Evolutionary conservation across 2,329 filamentous ascomycete genomes (phyloP).

Genomic region (Cladosporium sp.): DNA sequence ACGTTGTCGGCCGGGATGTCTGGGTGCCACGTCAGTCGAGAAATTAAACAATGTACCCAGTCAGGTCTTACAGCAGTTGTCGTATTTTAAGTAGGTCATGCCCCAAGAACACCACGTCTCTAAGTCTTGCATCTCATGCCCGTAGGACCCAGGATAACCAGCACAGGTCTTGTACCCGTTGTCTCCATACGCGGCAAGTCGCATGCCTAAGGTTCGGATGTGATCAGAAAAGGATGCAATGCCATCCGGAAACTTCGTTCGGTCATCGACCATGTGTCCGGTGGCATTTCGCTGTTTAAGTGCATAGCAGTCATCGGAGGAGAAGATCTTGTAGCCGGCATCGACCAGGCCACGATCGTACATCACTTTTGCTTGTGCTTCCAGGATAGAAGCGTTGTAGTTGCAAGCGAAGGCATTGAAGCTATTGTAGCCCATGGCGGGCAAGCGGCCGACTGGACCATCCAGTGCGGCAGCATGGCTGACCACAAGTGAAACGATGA

Average conservation of each 20-base stretch:
- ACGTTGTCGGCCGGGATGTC: conserved; percentile 27
- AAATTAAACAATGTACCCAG: too few species aligned
- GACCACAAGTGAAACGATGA: background rate
- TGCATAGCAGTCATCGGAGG: conserved; percentile 19
- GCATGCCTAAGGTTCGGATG: conserved; percentile 16
- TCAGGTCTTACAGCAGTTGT: conserved; percentile 24
- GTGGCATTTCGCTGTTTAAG: conserved; percentile 13
- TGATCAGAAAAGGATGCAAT: conserved; percentile 10
- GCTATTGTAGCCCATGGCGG: conserved; percentile 19
- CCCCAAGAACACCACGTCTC: conserved; percentile 22
- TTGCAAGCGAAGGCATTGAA: conserved; percentile 17
- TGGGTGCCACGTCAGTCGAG: background rate
- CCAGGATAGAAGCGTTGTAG: conserved; percentile 14
- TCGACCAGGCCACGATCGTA: conserved; percentile 15
- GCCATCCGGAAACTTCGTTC: conserved; percentile 16
- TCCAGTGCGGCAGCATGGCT: background rate
- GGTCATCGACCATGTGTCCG: conserved; percentile 16
- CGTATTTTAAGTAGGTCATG: conserved; percentile 23
- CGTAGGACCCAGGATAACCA: conserved; percentile 22
- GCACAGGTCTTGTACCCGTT: conserved; percentile 23
- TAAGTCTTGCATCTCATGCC: conserved; percentile 20
- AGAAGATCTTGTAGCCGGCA: conserved; percentile 17
- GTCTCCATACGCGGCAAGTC: conserved; percentile 17
- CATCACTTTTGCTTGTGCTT: conserved; percentile 14
- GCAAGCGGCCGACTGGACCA: conserved; percentile 14